Conservation (phyloP, 768 basidiomycete species). For the Wakefieldia striispora region DNA sequence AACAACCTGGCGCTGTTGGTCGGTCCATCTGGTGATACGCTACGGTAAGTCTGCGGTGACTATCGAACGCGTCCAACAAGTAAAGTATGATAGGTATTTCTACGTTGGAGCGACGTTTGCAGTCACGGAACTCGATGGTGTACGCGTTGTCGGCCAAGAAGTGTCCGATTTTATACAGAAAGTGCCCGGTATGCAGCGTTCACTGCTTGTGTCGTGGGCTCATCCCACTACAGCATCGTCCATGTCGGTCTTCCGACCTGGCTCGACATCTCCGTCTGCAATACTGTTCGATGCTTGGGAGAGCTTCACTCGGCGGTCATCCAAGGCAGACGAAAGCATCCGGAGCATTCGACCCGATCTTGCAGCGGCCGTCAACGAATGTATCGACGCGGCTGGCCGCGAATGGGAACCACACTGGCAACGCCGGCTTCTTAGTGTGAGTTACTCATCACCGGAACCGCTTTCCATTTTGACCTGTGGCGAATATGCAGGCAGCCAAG, state of each 20-base stretch:
- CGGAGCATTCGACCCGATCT: constrained; percentile 85
- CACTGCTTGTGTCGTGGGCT: neutral
- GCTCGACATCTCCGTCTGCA: constrained; percentile 87
- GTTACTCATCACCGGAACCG: neutral
- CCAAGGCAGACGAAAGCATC: constrained; percentile 92
- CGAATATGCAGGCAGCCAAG: constrained; percentile 74
- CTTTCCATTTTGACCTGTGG: neutral
- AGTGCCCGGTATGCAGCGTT: constrained; percentile 67
- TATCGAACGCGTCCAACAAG: constrained; percentile 4
- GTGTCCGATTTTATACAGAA: constrained; percentile 89
- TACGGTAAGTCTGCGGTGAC: constrained; percentile 55
- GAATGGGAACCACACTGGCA: constrained; percentile 95
- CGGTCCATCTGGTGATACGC: constrained; percentile 87
- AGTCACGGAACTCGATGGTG: constrained; percentile 85
- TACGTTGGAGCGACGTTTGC: constrained; percentile 76
- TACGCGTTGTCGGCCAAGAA: constrained; percentile 78
- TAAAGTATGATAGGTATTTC: constrained; percentile 56
- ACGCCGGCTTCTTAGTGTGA: constrained; percentile 76
- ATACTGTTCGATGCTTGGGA: constrained; percentile 93
- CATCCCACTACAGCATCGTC: constrained; percentile 57
- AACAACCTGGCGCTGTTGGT: constrained; percentile 73
- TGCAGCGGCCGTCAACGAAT: constrained; percentile 83
- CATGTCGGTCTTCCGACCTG: constrained; percentile 84
- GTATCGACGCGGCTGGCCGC: constrained; percentile 89
- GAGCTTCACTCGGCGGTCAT: constrained; percentile 76